Percentiles rank a stretch among this genome's conserved stretches.
Conservation (phyloP, 169 alveolate species). For the Eimeria praecox region DNA sequence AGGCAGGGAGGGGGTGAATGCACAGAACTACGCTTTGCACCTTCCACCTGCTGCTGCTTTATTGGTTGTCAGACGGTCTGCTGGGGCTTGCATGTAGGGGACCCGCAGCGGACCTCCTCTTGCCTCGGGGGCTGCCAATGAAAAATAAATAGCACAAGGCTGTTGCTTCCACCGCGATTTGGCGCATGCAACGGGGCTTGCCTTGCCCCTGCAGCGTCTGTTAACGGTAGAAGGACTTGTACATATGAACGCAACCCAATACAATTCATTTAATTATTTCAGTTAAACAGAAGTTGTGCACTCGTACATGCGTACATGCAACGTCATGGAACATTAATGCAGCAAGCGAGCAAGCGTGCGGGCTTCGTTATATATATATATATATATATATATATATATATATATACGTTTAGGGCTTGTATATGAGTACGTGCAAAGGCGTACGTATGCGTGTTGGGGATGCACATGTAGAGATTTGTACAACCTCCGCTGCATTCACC, state of each 20-base stretch:
- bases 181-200: background rate
- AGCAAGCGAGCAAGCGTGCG: background rate
- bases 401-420: background rate
- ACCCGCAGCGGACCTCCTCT: background rate
- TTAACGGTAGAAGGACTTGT: background rate
- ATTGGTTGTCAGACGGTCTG: background rate
- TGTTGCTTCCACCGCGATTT: background rate
- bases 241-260: background rate
- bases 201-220: background rate
- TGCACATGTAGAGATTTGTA: background rate
- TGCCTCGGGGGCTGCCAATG: constrained; percentile 20
- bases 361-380: too few relatives aligned
- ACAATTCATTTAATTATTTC: constrained; percentile 14
- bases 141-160: background rate
- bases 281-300: background rate
- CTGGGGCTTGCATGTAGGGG: background rate
- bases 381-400: too few relatives aligned
- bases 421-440: background rate
- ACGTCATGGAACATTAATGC: background rate
- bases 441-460: background rate
- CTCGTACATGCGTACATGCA: background rate
- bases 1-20: background rate
- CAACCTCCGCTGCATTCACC: background rate
- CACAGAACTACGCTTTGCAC: background rate
- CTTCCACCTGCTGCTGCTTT: constrained; percentile 5